These are phyloP conservation scores for Kwoniella dendrophila DNA, from an alignment of 768 basidiomycete genomes.

Conservation along the genomic window DNA sequence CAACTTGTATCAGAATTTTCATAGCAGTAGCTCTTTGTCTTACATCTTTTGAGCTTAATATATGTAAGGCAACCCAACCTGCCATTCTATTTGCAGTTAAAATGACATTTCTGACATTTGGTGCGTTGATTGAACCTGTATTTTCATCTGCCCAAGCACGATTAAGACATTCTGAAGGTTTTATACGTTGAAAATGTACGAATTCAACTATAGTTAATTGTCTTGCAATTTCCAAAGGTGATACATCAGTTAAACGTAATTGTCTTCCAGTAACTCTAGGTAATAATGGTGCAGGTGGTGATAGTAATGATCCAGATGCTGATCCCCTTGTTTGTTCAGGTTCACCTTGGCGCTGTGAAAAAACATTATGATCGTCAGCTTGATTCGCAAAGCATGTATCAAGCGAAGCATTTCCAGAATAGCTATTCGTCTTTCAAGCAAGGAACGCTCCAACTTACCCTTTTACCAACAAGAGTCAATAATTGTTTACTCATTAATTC, in stretches of 20 bases:
- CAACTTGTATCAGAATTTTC: conserved; percentile 85
- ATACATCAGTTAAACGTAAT: conserved; percentile 79
- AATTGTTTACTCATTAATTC: conserved; percentile 71
- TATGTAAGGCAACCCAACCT: conserved; percentile 74
- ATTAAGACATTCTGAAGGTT: conserved; percentile 84
- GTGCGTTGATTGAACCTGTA: conserved; percentile 42
- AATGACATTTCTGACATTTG: conserved; percentile 85
- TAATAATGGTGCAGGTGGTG: conserved; percentile 47
- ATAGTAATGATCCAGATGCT: conserved; percentile 39
- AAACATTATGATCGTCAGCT: neutral
- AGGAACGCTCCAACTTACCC: conserved; percentile 61
- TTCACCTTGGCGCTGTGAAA: conserved; percentile 32
- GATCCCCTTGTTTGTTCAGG: conserved; percentile 32
- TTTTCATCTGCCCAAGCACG: conserved; percentile 72
- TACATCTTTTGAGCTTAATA: conserved; percentile 82
- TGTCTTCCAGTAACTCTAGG: conserved; percentile 38
- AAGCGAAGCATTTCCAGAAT: neutral
- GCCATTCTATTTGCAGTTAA: conserved; percentile 76
- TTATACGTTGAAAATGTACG: conserved; percentile 80
- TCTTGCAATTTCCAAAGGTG: conserved; percentile 84
- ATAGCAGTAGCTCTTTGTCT: conserved; percentile 76
- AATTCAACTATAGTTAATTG: conserved; percentile 93
- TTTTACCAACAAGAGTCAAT: conserved; percentile 72
- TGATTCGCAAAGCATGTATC: neutral
- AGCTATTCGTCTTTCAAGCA: neutral